Conservation (phyloP, 345 rosid species). For the Rhizophora apiculata region DNA sequence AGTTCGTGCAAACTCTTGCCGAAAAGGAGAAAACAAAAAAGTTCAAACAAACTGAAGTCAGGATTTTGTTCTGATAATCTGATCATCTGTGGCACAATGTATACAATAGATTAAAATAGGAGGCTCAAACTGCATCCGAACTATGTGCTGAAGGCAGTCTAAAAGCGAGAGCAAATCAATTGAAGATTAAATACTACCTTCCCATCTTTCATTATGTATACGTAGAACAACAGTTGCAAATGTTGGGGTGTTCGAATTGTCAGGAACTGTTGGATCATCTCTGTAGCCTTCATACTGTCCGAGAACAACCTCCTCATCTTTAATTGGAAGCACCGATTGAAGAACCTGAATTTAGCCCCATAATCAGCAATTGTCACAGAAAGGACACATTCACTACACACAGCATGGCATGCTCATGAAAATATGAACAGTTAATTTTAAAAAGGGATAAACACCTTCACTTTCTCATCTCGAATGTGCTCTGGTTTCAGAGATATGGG, state of each 20-base stretch:
- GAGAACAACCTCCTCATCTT: constrained; percentile 89
- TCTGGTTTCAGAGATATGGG: constrained; percentile 96
- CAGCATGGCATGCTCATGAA: constrained; percentile 6
- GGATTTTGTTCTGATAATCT: not conserved
- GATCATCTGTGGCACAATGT: not conserved
- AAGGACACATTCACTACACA: not conserved
- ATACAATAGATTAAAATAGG: not conserved
- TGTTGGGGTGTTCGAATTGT: constrained; percentile 86
- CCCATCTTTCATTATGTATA: constrained; percentile 98
- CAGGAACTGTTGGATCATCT: constrained; percentile 95
- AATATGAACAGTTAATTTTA: not conserved
- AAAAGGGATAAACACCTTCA: constrained; percentile 56
- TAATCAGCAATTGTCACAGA: constrained; percentile 18
- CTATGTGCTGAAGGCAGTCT: not conserved
- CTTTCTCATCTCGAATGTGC: constrained; percentile 98
- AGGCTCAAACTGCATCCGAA: constrained; percentile 7
- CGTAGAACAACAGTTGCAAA: constrained; percentile 82
- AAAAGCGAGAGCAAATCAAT: constrained; percentile 8
- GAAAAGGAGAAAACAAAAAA: no score
- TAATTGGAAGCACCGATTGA: constrained; percentile 85
- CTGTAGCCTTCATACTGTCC: constrained; percentile 93
- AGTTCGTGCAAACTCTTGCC: not conserved
- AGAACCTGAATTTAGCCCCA: constrained; percentile 61
- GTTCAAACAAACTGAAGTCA: constrained; percentile 1
- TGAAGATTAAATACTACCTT: constrained; percentile 47